Evolutionary conservation across 495 filamentous ascomycete species (phyloP).

Genomic region (Tuber melanosporum): DNA sequence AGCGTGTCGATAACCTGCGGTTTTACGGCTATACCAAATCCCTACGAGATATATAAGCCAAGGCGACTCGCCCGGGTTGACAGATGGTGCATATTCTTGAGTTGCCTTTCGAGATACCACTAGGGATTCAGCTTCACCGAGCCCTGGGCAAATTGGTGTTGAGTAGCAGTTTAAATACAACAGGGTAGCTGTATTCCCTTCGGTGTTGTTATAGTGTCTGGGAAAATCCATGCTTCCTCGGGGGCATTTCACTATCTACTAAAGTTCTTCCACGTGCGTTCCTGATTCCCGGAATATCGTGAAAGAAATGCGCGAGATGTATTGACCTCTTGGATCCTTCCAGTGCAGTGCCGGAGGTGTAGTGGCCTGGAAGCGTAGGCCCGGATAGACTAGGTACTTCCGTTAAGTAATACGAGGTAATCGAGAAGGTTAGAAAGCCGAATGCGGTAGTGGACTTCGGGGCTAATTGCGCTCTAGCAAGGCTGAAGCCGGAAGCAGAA

Average conservation of each 20-base stretch:
- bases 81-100: background rate
- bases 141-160: background rate
- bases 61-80: background rate
- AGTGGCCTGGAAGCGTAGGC: background rate
- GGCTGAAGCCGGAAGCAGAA: background rate
- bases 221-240: background rate
- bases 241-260: background rate
- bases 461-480: background rate
- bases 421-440: background rate
- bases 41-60: background rate
- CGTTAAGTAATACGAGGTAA: background rate
- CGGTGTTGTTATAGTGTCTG: background rate
- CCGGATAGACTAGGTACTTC: background rate
- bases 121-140: background rate
- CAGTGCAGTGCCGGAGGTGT: background rate
- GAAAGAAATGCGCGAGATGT: background rate
- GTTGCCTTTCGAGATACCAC: background rate
- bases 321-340: background rate
- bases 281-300: background rate
- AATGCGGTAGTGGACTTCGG: background rate
- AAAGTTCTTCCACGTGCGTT: background rate
- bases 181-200: background rate
- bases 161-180: background rate
- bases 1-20: background rate
- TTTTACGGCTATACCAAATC: background rate